Evolutionary conservation across 148 eudicot species (phyloP).

Genomic region (Fallopia convolvulus): DNA sequence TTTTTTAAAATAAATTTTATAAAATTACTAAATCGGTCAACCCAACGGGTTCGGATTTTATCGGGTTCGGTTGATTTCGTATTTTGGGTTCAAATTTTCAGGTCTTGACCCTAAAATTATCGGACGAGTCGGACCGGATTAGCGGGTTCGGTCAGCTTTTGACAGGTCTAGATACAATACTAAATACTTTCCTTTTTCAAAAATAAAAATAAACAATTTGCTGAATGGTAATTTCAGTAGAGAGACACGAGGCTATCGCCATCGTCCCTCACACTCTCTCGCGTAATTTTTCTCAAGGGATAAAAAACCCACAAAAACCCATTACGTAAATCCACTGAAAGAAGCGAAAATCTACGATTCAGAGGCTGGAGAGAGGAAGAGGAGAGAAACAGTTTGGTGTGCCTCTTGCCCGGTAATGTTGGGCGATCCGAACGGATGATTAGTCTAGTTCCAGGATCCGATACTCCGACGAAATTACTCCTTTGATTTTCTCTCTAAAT

Average conservation of each 20-base stretch:
- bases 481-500: background rate
- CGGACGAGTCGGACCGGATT: no score
- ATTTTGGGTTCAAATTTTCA: no score
- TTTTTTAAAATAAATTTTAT: no score
- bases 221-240: background rate
- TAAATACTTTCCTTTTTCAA: no score
- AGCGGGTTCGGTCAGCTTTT: no score
- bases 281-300: background rate
- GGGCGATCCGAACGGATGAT: background rate
- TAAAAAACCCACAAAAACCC: background rate
- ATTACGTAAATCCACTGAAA: background rate
- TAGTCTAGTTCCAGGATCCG: conserved; percentile 6
- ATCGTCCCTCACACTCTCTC: background rate
- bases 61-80: no score
- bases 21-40: no score
- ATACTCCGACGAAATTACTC: background rate
- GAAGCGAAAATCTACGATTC: background rate
- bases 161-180: no score
- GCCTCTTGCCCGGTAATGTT: background rate
- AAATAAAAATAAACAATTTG: background rate
- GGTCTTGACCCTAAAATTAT: no score
- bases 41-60: no score
- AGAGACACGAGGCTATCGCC: background rate
- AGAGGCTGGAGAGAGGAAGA: background rate
- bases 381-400: background rate